Evolutionary conservation across 2,329 filamentous ascomycete species (phyloP).

Genomic region (Talaromyces sp.): DNA sequence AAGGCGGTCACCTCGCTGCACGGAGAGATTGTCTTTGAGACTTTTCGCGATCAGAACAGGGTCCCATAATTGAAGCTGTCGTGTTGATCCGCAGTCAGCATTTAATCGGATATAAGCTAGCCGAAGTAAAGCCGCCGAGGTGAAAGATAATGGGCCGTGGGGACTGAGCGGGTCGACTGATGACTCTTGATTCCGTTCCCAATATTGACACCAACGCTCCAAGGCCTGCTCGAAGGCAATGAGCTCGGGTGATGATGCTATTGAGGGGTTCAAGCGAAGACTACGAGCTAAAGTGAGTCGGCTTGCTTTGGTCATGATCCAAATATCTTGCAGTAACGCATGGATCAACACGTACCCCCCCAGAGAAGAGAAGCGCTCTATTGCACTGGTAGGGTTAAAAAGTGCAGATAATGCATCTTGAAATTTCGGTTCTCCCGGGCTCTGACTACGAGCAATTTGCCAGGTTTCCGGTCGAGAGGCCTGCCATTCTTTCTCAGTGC

Average conservation of each 20-base stretch:
- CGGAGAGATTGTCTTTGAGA: conserved; percentile 34
- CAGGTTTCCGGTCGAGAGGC: conserved; percentile 26
- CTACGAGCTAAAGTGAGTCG: conserved; percentile 28
- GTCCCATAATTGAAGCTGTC: conserved; percentile 37
- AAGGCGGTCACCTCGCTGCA: conserved; percentile 50
- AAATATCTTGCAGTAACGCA: conserved; percentile 37
- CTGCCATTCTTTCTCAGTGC: conserved; percentile 38
- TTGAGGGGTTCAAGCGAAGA: conserved; percentile 17
- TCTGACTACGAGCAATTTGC: conserved; percentile 28
- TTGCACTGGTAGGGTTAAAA: conserved; percentile 23
- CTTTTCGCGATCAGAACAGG: conserved; percentile 35
- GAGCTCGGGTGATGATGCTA: conserved; percentile 29
- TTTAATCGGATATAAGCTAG: conserved; percentile 39
- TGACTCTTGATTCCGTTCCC: conserved; percentile 40
- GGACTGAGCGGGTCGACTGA: conserved; percentile 39
- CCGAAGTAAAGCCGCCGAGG: conserved; percentile 36
- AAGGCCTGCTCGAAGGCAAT: conserved; percentile 34
- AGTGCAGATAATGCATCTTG: conserved; percentile 32
- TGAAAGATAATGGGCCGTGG: conserved; percentile 37
- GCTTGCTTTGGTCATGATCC: conserved; percentile 37
- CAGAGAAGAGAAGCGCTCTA: conserved; percentile 35
- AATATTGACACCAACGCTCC: conserved; percentile 40
- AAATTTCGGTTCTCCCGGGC: conserved; percentile 29
- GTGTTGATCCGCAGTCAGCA: conserved; percentile 36
- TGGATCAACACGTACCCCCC: conserved; percentile 38